Percentiles rank a stretch among this genome's conserved stretches.
Evolutionary conservation across 2,329 filamentous ascomycete species (phyloP).

Genomic region (Xylaria polymorpha): DNA sequence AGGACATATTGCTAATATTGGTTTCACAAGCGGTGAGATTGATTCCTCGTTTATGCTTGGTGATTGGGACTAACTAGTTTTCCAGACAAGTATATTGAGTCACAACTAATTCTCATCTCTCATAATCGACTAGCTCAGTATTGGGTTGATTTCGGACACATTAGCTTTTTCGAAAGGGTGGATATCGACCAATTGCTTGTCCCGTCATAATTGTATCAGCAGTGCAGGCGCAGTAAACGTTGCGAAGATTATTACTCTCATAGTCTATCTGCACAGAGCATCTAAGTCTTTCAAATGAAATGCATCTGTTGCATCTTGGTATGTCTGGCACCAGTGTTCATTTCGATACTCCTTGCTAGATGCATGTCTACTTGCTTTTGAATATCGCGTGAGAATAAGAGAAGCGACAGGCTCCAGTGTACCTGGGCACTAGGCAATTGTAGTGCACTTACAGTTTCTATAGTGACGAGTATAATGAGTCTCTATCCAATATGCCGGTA

Average conservation of each 20-base stretch:
- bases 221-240: too few relatives aligned
- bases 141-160: slow-evolving; percentile 74
- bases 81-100: slow-evolving; percentile 78
- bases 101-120: slow-evolving; percentile 81
- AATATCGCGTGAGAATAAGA: neutral
- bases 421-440: too few relatives aligned
- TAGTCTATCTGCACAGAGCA: neutral
- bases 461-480: too few relatives aligned
- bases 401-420: too few relatives aligned
- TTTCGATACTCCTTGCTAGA: neutral
- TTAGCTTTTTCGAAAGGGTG: slow-evolving; percentile 71
- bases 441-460: too few relatives aligned
- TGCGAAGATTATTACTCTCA: neutral
- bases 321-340: too few relatives aligned
- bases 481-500: neutral
- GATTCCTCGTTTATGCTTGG: slow-evolving; percentile 32
- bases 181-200: slow-evolving; percentile 65
- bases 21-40: slow-evolving; percentile 77
- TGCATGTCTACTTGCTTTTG: neutral
- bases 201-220: slow-evolving; percentile 30
- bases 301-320: too few relatives aligned
- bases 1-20: slow-evolving; percentile 81
- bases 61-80: slow-evolving; percentile 30
- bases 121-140: slow-evolving; percentile 83
- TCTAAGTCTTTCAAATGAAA: neutral